Conservation (phyloP, 371 early-diverging fungal species). For the Funneliformis caledonium region DNA sequence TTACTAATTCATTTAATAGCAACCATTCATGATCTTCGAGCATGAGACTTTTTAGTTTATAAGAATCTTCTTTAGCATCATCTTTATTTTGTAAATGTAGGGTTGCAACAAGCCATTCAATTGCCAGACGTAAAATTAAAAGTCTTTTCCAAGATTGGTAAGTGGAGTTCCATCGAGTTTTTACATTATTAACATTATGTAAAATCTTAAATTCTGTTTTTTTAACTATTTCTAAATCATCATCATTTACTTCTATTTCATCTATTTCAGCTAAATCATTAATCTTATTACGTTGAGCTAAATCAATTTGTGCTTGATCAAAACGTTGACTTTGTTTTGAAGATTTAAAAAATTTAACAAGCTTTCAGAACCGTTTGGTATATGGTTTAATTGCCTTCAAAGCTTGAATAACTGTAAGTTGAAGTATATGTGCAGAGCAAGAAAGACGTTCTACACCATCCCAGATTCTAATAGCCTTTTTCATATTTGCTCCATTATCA, state of each 20-base stretch:
- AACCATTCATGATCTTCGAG: background rate
- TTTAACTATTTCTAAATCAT: background rate
- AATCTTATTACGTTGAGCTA: constrained; percentile 4
- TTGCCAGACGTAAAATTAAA: background rate
- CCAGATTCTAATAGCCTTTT: constrained; percentile 24
- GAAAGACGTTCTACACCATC: background rate
- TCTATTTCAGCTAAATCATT: background rate
- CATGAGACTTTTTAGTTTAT: background rate
- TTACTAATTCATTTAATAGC: no score
- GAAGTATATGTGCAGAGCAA: constrained; percentile 14
- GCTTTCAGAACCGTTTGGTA: background rate
- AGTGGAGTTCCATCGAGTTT: constrained; percentile 3
- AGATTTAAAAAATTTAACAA: constrained; percentile 10
- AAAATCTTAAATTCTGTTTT: constrained; percentile 12
- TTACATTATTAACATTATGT: background rate
- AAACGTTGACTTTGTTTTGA: background rate
- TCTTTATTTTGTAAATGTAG: background rate
- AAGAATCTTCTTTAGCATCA: background rate
- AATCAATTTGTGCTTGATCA: background rate
- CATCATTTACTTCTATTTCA: background rate
- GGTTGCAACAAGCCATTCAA: constrained; percentile 16
- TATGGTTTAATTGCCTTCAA: background rate
- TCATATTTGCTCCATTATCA: constrained; percentile 12
- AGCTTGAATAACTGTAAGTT: no score
- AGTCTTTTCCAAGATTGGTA: background rate